Conservation (phyloP, 441 rosid genomes). For the Arabidopsis lyrata region DNA sequence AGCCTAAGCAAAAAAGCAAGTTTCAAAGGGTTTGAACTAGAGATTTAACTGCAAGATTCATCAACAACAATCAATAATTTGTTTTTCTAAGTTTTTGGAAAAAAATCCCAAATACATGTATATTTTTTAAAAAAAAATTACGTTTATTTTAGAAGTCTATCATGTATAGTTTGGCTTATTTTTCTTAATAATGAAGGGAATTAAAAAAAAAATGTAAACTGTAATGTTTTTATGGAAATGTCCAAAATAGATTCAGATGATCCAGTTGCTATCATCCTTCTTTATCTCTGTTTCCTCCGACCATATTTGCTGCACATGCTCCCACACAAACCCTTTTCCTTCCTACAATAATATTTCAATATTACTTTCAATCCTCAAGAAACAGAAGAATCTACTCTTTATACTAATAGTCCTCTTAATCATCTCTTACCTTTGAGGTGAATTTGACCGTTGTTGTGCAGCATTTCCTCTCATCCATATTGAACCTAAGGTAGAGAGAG, state of each 20-base stretch:
- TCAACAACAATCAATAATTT: too few relatives aligned
- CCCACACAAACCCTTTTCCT: slow-evolving; percentile 50
- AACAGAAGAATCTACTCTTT: not conserved
- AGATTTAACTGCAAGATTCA: too few relatives aligned
- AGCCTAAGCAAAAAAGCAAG: too few relatives aligned
- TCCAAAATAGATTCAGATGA: slow-evolving; percentile 36
- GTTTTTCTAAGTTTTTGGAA: too few relatives aligned
- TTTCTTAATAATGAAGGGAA: too few relatives aligned
- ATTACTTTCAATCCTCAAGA: not conserved
- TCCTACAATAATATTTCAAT: slow-evolving; percentile 39
- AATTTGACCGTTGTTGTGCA: slow-evolving; percentile 60
- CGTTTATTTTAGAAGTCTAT: too few relatives aligned
- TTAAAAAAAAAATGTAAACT: too few relatives aligned
- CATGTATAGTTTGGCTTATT: too few relatives aligned
- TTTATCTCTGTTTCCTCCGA: slow-evolving; percentile 53
- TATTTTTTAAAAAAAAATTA: too few relatives aligned
- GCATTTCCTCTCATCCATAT: slow-evolving; percentile 52
- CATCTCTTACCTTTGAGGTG: slow-evolving; percentile 57
- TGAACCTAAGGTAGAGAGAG: not conserved
- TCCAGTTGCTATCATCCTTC: slow-evolving; percentile 56
- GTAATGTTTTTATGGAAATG: not conserved
- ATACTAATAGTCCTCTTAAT: not conserved
- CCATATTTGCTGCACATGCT: slow-evolving; percentile 81
- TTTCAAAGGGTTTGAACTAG: too few relatives aligned
- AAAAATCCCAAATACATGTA: too few relatives aligned